Percentiles rank a stretch among this genome's conserved stretches.
phyloP scores from a whole-genome alignment of 2,329 filamentous ascomycete species.

The Colletotrichum kahawae region DNA sequence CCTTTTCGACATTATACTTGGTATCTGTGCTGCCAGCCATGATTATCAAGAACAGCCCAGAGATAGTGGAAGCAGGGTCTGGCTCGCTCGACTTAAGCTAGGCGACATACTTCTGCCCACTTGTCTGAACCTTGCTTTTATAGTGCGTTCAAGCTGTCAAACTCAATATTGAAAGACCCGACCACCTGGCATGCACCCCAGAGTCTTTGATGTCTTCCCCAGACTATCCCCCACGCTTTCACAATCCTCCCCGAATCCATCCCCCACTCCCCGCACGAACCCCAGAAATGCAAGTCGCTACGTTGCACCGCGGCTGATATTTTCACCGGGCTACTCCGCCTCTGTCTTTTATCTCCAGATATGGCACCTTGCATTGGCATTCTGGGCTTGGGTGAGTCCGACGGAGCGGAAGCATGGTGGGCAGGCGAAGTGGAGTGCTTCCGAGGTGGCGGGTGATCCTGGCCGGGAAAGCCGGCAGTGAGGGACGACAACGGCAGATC shows the following conservation, averaged over 20 bases:
- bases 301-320: accelerated
- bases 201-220: background rate
- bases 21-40: background rate
- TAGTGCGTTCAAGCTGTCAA: background rate
- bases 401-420: background rate
- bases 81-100: background rate
- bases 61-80: background rate
- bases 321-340: background rate
- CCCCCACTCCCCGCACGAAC: background rate
- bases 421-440: background rate
- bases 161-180: background rate
- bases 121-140: background rate
- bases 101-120: background rate
- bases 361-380: background rate
- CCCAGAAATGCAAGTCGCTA: background rate
- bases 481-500: background rate
- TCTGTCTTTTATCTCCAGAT: background rate
- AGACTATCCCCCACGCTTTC: background rate
- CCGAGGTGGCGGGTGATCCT: background rate
- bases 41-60: background rate
- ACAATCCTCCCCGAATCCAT: background rate
- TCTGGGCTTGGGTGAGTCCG: background rate
- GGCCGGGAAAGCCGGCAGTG: background rate
- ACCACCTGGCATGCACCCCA: background rate
- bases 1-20: background rate